Base-by-base conservation (phyloP, 176 grass and related monocot genomes). In the Themeda triandra region DNA sequence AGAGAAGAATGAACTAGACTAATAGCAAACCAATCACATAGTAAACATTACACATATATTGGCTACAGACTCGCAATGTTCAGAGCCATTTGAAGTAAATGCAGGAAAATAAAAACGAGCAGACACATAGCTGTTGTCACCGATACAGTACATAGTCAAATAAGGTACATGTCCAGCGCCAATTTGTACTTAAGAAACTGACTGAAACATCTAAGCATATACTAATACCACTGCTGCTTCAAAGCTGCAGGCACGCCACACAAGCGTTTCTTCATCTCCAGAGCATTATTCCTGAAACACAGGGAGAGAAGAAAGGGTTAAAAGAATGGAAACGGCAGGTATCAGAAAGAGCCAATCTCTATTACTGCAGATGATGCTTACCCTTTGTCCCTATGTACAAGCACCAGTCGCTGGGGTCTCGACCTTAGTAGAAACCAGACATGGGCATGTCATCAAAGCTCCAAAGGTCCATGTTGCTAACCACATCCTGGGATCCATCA, bases 381-480 rank as follows among this genome's bases (percentile, higher is more conserved):
- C 71, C 76, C 13, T 54, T 87, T 69, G 58, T 19, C 1, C n/a
- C 65, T 70, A 91, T 91, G 51, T 91, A 87, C 85, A 84, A 18
- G 80, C 75, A 63, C 75, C 69, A 63, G 37, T 21, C 11, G 51
- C 31, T 40, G n/a, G 32, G 31, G 68, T 35, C 25, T 54, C 39
- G 13, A 2, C 49, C 33, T 87, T 63, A 87, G 64, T 45, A 87
- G 70, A 91, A 80, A 67, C 56, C 41, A 36, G 63, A 54, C 33
- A 87, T 33, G 70, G 69, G 87, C 78, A 99, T 82, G 84, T 92
- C 90, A 77, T 85, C 89, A 29, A 99, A 99, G 82, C 84, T 91
- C 97, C 93, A 99, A 45, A 99, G 89, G 67, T 88, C 81, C 83
- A 92, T 80, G 77, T 76, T 86, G 76, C 58, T 65, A 13, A 51